Base-by-base conservation (phyloP, 202 grass and related monocot species). In the Tripidium arundinaceum region DNA sequence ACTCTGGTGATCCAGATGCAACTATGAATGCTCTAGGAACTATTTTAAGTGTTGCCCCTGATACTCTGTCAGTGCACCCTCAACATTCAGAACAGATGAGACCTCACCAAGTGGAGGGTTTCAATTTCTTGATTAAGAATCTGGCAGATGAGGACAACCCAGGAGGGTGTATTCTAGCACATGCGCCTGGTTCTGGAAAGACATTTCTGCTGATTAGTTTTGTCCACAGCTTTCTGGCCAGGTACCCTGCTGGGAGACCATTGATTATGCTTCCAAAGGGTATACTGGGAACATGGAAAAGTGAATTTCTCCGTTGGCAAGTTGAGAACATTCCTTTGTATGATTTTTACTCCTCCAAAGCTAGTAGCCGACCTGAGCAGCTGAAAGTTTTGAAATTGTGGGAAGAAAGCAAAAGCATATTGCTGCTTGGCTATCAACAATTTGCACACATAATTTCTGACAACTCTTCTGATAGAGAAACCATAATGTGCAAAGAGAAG, bases 121-220 rank as follows among this genome's bases (percentile, higher is more conserved):
- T 97, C 73, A 89, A 93, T 47, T 97, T 97, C 68, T 83, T 97
- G 84, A 33, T 89, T 36, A 97, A 86, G 64, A 93, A 97, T 62
- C 77, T 97, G 62, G 89, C 82, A 70, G 84, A 84, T 83, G 91
- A 97, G 71, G 75, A 86, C 21, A 87, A 85, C 24, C 90, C 91
- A 62, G 91, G 89, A 27, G 94, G 89, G 22, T 97, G 91, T 79
- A 94, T 97, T 91, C 85, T 97, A 75, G 94, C 94, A 81, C 94
- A 97, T 74, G 94, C 91, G 31, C 91, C 94, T 52, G 91, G 94
- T 70, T 94, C 94, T 43, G 94, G 94, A 27, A 97, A 97, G 83
- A 97, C 91, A 12, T 97, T 97, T 70, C 86, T 97, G 86, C 65
- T 97, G 31, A 97, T 97, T 66, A 81, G 83, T 86, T 97, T 94